These are phyloP conservation scores for Phytophthora multivora DNA, from an alignment of 352 stramenopile genomes.

Conservation along the genomic window DNA sequence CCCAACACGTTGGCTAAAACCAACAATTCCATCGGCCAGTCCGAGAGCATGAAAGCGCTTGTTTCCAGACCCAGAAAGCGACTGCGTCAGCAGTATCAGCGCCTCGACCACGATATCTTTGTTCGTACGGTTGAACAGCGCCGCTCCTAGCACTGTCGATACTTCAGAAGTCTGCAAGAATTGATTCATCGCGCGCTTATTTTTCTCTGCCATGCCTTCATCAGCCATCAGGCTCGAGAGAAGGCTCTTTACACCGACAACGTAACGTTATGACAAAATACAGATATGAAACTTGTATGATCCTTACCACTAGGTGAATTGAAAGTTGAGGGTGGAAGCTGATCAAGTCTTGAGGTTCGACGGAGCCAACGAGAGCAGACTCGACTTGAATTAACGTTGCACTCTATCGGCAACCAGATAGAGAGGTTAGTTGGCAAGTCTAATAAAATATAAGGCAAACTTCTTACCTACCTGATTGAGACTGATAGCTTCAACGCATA, in stretches of 20 bases:
- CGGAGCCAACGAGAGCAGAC: constrained; percentile 50
- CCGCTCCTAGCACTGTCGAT: constrained; percentile 55
- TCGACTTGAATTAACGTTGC: constrained; percentile 74
- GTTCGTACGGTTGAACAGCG: constrained; percentile 62
- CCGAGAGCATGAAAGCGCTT: constrained; percentile 67
- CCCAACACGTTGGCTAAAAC: constrained; percentile 49
- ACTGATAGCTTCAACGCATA: constrained; percentile 66
- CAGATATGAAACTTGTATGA: neutral
- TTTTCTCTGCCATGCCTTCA: constrained; percentile 60
- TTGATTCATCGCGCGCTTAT: constrained; percentile 67
- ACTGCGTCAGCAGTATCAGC: constrained; percentile 60
- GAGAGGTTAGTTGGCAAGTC: neutral
- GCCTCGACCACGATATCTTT: constrained; percentile 76
- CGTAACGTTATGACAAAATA: neutral
- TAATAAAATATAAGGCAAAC: neutral
- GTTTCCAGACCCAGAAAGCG: constrained; percentile 52
- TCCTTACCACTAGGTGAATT: constrained; percentile 68
- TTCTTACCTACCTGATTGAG: constrained; percentile 66
- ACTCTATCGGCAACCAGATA: constrained; percentile 36
- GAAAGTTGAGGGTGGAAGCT: constrained; percentile 73
- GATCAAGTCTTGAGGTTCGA: constrained; percentile 54
- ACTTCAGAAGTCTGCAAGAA: constrained; percentile 81
- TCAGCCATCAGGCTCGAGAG: constrained; percentile 59
- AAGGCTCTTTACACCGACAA: constrained; percentile 46
- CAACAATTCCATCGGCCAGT: constrained; percentile 67